Evolutionary conservation across 2,329 filamentous ascomycete genomes (phyloP).

Genomic region (Colletotrichum sp.): DNA sequence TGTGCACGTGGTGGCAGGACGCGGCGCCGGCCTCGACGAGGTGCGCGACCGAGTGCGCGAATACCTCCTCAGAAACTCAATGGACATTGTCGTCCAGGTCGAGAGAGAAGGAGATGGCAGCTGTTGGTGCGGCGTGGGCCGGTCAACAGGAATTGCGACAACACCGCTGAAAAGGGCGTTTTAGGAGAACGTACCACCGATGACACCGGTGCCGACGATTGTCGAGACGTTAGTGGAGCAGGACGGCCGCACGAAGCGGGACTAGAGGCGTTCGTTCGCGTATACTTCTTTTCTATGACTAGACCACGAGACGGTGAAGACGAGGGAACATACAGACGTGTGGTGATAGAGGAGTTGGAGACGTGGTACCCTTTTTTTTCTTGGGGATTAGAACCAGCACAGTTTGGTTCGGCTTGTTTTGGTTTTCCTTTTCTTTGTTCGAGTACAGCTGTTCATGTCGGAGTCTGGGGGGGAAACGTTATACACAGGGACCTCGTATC

Average conservation of each 20-base stretch:
- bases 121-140: conserved; percentile 61
- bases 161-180: conserved; percentile 37
- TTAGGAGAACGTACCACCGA: conserved; percentile 24
- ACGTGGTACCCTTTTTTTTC: neutral
- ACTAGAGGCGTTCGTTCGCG: neutral
- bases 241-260: neutral
- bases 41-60: conserved; percentile 78
- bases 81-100: conserved; percentile 87
- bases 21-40: conserved; percentile 78
- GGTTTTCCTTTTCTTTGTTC: neutral
- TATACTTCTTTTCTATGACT: neutral
- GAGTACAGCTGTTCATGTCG: neutral
- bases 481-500: neutral
- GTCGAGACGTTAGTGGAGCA: neutral
- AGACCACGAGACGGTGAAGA: neutral
- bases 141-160: conserved; percentile 30
- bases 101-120: conserved; percentile 79
- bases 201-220: neutral
- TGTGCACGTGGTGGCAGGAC: conserved; percentile 82
- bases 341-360: neutral
- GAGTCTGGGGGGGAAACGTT: neutral
- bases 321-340: neutral
- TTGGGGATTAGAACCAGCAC: neutral
- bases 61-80: conserved; percentile 73
- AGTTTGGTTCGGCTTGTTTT: neutral